Conservation (phyloP, 2,329 filamentous ascomycete species). For the Aspergillus terreus region DNA sequence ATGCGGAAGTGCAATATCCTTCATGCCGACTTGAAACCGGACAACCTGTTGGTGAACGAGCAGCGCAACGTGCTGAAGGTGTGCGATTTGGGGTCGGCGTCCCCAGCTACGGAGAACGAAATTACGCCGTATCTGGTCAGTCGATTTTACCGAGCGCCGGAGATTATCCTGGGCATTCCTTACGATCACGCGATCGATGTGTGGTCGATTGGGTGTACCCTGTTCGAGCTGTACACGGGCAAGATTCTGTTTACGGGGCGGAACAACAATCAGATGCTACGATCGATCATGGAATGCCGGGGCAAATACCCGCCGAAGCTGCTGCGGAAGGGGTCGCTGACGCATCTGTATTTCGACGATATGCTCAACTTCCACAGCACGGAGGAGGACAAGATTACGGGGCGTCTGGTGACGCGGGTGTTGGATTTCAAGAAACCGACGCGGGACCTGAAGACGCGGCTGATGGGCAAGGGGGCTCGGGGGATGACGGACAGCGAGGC, state of each 20-base stretch:
- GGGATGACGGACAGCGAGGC: constrained; percentile 70
- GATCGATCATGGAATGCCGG: constrained; percentile 91
- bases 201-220: constrained; percentile 96
- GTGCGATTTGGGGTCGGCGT: constrained; percentile 94
- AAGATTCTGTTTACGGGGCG: constrained; percentile 94
- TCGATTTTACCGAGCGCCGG: constrained; percentile 93
- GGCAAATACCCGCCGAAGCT: constrained; percentile 89
- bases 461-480: constrained; percentile 67
- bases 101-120: constrained; percentile 84
- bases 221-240: constrained; percentile 95
- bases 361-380: constrained; percentile 78
- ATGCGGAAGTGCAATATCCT: constrained; percentile 90
- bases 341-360: constrained; percentile 77
- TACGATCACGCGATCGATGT: constrained; percentile 94
- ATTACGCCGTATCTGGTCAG: constrained; percentile 94
- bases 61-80: constrained; percentile 83
- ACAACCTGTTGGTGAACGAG: constrained; percentile 93
- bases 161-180: constrained; percentile 94
- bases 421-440: constrained; percentile 62
- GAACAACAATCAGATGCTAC: constrained; percentile 98
- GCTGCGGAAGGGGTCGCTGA: constrained; percentile 75
- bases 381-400: constrained; percentile 82
- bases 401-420: constrained; percentile 60
- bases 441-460: constrained; percentile 74
- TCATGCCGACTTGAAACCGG: constrained; percentile 93